Conservation (phyloP, 805 yeast genomes). For the Suhomyces sp. region DNA sequence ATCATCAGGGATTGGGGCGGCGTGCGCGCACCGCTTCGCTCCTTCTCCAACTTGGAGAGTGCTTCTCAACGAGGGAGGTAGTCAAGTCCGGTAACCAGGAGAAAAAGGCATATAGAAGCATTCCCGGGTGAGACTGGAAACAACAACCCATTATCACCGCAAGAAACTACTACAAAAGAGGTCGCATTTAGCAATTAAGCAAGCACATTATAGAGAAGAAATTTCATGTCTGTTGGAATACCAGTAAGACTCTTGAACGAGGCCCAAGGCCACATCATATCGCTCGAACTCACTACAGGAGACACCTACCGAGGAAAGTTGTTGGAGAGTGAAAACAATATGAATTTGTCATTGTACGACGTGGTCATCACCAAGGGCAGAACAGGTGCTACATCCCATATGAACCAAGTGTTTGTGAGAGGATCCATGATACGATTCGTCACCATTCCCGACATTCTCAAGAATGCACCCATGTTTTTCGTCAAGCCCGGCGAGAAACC, state of each 20-base stretch:
- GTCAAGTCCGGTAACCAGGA: constrained; percentile 2
- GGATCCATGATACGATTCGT: constrained; percentile 88
- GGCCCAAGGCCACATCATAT: constrained; percentile 82
- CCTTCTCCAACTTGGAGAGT: neutral
- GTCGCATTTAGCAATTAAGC: neutral
- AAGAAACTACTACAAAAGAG: neutral
- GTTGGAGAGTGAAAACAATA: constrained; percentile 84
- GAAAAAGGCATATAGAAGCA: neutral
- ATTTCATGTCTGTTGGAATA: constrained; percentile 60
- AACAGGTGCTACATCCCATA: constrained; percentile 70
- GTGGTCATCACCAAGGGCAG: constrained; percentile 65
- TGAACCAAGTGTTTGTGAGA: constrained; percentile 84
- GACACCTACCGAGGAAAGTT: constrained; percentile 86
- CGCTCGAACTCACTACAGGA: constrained; percentile 81
- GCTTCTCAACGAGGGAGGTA: neutral
- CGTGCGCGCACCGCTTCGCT: neutral
- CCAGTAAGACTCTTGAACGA: constrained; percentile 87
- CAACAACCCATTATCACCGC: neutral
- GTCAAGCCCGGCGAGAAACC: constrained; percentile 57
- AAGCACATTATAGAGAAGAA: neutral
- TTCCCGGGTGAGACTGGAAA: neutral
- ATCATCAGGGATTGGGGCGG: neutral
- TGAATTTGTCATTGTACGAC: constrained; percentile 86
- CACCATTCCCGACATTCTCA: constrained; percentile 82
- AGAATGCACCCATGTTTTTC: constrained; percentile 85